A percentile compares a stretch with the other conserved stretches of the same genome.
Evolutionary conservation across 148 eudicot species (phyloP).

Genomic region (Bassia scoparia): DNA sequence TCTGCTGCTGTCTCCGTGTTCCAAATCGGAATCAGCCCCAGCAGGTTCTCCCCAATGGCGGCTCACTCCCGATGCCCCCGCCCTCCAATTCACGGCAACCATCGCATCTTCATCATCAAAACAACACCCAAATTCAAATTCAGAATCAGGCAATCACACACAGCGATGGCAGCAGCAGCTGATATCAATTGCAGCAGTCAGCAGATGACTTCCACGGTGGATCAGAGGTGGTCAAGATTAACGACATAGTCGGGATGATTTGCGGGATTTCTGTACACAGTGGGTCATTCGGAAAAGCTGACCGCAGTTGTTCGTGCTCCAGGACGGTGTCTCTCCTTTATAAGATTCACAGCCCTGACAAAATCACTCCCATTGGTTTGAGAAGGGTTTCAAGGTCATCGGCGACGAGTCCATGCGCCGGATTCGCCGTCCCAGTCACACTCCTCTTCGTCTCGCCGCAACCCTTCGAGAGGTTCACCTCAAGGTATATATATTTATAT

Average conservation of each 20-base stretch:
- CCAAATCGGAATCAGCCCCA: constrained; percentile 27
- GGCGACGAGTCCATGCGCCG: constrained; percentile 66
- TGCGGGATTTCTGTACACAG: constrained; percentile 63
- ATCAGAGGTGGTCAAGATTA: constrained; percentile 49
- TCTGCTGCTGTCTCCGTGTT: constrained; percentile 52
- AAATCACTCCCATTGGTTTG: constrained; percentile 44
- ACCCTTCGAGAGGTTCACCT: constrained; percentile 83
- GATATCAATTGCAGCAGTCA: not conserved
- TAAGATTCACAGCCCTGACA: constrained; percentile 78
- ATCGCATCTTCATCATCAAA: not conserved
- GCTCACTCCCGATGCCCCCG: constrained; percentile 7
- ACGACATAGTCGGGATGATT: constrained; percentile 59
- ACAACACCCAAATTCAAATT: not conserved
- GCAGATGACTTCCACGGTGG: constrained; percentile 24
- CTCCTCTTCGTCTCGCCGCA: constrained; percentile 27
- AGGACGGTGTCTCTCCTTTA: constrained; percentile 83
- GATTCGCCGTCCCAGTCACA: constrained; percentile 29
- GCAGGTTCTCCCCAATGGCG: constrained; percentile 21
- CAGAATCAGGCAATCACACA: not conserved
- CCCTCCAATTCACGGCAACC: constrained; percentile 15
- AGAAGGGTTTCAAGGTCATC: constrained; percentile 54
- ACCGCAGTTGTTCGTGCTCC: constrained; percentile 80
- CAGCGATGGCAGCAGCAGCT: not conserved
- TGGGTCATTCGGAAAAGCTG: constrained; percentile 98
- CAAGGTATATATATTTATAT: constrained; percentile 46